Percentiles rank a stretch among this genome's conserved stretches.
Conservation (phyloP, 345 rosid genomes). For the Corchorus capsularis region DNA sequence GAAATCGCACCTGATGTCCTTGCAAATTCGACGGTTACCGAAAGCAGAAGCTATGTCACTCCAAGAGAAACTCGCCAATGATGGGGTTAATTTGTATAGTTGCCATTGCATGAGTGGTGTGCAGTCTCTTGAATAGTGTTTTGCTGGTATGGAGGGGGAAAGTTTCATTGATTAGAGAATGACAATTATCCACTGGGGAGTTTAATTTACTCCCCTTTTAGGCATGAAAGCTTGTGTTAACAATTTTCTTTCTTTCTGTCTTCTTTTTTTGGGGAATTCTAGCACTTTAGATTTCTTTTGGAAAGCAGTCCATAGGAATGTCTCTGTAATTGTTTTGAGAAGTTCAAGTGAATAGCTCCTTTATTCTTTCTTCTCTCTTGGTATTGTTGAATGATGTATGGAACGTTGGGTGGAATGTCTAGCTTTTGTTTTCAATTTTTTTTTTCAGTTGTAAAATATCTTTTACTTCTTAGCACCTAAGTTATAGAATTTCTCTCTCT, state of each 20-base stretch:
- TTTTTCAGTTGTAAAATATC: not conserved
- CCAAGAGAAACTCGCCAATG: constrained; percentile 45
- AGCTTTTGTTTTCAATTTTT: constrained; percentile 25
- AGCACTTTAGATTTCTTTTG: constrained; percentile 9
- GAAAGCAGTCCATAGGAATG: constrained; percentile 18
- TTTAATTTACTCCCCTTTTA: constrained; percentile 21
- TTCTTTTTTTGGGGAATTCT: constrained; percentile 21
- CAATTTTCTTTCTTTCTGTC: not conserved
- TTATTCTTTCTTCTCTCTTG: constrained; percentile 7
- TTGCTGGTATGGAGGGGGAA: constrained; percentile 15
- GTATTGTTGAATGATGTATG: constrained; percentile 21
- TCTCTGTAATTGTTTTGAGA: constrained; percentile 45
- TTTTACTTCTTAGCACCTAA: not conserved
- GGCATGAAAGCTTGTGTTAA: constrained; percentile 23
- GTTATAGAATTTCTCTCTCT: not conserved
- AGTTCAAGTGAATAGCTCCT: constrained; percentile 24
- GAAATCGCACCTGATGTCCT: constrained; percentile 61
- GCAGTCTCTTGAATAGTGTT: constrained; percentile 16
- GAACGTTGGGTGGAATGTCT: constrained; percentile 29
- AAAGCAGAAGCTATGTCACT: constrained; percentile 50
- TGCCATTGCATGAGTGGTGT: constrained; percentile 14
- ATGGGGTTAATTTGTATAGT: constrained; percentile 21
- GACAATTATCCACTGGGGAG: constrained; percentile 21
- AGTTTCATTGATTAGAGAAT: not conserved
- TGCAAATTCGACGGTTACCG: constrained; percentile 49